Evolutionary conservation across 1,284 basidiomycete genomes (phyloP).

Genomic region (Laetiporus sulphureus): DNA sequence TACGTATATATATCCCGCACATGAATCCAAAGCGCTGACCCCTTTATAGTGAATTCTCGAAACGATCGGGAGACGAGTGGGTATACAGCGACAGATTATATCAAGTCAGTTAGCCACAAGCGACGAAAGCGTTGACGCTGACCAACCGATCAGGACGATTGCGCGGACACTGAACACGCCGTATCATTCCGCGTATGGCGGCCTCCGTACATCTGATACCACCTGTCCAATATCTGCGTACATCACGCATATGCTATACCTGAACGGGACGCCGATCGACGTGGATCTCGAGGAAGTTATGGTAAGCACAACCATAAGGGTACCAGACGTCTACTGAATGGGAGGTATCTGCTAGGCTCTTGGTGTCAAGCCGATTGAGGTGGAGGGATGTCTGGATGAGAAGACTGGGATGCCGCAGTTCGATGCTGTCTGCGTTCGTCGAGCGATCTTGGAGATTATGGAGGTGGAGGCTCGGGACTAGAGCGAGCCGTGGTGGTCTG

Average conservation of each 20-base stretch:
- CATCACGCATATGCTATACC: constrained; percentile 80
- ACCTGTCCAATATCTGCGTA: constrained; percentile 66
- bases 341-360: constrained; percentile 33
- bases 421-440: constrained; percentile 41
- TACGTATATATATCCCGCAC: too few relatives aligned
- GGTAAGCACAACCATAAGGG: too few relatives aligned
- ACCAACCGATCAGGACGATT: constrained; percentile 52
- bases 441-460: constrained; percentile 42
- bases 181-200: constrained; percentile 44
- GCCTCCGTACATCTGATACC: constrained; percentile 49
- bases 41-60: constrained; percentile 69
- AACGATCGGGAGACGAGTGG: constrained; percentile 91
- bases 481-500: too few relatives aligned
- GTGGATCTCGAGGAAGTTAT: constrained; percentile 57
- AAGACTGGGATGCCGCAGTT: constrained; percentile 34
- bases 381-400: constrained; percentile 21
- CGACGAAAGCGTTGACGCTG: too few relatives aligned
- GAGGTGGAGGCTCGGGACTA: constrained; percentile 8
- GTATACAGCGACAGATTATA: constrained; percentile 82
- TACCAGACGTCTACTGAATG: too few relatives aligned
- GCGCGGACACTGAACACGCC: constrained; percentile 62
- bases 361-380: constrained; percentile 55
- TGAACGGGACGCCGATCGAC: constrained; percentile 53
- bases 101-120: constrained; percentile 54
- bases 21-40: too few relatives aligned